Conservation (phyloP, 768 basidiomycete genomes). For the Agrocybe praecox region DNA sequence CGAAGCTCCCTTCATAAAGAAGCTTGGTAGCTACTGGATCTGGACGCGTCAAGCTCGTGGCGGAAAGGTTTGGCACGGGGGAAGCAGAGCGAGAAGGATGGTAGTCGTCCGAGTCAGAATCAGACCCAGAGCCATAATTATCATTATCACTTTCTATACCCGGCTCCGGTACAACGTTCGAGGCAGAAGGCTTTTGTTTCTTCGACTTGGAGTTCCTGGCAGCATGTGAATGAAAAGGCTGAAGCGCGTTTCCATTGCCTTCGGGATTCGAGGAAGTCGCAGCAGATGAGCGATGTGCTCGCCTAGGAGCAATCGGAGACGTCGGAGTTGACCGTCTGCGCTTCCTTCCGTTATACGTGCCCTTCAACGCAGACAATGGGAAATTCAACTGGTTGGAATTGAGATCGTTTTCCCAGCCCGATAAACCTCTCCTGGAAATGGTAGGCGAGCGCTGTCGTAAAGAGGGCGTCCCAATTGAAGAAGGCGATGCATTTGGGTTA, state of each 20-base stretch:
- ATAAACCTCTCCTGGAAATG: slow-evolving; percentile 12
- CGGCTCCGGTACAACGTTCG: background rate
- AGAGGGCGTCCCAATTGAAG: slow-evolving; percentile 1
- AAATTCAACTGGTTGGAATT: background rate
- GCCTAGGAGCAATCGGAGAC: background rate
- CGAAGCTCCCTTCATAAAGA: slow-evolving; percentile 5
- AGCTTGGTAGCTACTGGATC: slow-evolving; percentile 8
- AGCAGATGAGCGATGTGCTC: background rate
- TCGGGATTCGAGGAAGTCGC: background rate
- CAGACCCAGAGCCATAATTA: slow-evolving; percentile 25
- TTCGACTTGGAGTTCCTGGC: background rate
- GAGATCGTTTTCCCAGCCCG: slow-evolving; percentile 13
- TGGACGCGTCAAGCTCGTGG: background rate
- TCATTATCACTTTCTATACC: slow-evolving; percentile 10
- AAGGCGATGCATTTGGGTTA: background rate
- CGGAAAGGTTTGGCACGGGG: background rate
- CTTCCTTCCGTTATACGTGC: background rate
- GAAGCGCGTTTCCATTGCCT: no score
- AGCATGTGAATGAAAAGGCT: no score
- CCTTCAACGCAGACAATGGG: background rate
- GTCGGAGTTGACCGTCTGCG: background rate
- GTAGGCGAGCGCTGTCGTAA: slow-evolving; percentile 3
- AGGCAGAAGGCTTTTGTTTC: background rate
- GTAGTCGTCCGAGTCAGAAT: slow-evolving; percentile 33
- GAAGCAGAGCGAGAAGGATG: slow-evolving; percentile 28